Base-by-base conservation (phyloP, 1,284 basidiomycete genomes). In the Sporisorium scitamineum region DNA sequence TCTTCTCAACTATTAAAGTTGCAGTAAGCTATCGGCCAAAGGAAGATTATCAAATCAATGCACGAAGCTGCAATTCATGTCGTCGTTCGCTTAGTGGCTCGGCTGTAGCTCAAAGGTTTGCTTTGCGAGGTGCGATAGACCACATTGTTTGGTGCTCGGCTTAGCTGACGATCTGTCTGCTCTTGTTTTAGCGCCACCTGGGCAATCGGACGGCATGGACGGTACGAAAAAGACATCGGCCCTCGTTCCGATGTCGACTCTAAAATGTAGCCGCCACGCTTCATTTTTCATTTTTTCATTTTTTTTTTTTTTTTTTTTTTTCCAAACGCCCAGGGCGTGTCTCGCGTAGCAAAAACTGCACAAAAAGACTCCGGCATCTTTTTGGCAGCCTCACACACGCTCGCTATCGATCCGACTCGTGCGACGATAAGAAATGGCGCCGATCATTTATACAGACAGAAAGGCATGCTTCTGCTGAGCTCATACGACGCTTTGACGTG, bases 211-310 rank as follows among this genome's bases (percentile, higher is more conserved):
- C 44, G 44, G 44, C 26, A 27, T 14, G 27, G 44, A 47, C 44
- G 44, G 44, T 3, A 27, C 26, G 24, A 47, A 1, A 16, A 37
- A 42, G n/a, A 42, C 41, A 42, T 42, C 41, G 41, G 41, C 41
- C 22, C 41, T 42, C n/a, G 22, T 20, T 42, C 41, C 41, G 41
- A 41, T 11, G 41, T 42, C 22, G 41, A 42, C n/a, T 20, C n/a
- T 42, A 42, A 18, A 42, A 42, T 42, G 41, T 22, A 20, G 22
- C n/a, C 44, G 26, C 16, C 27, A 51, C 27, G 39, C 27, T 27
- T 2, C 41, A 44, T 54, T 54, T 47, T 20, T 54, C 22, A 27
- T 47, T 47, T 47, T n/a, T n/a, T n/a, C n/a, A n/a, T n/a, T n/a
- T n/a, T n/a, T n/a, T n/a, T n/a, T n/a, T n/a, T n/a, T n/a, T n/a